Evolutionary conservation across 2,329 filamentous ascomycete genomes (phyloP).

Genomic region (Apiospora arundinis): DNA sequence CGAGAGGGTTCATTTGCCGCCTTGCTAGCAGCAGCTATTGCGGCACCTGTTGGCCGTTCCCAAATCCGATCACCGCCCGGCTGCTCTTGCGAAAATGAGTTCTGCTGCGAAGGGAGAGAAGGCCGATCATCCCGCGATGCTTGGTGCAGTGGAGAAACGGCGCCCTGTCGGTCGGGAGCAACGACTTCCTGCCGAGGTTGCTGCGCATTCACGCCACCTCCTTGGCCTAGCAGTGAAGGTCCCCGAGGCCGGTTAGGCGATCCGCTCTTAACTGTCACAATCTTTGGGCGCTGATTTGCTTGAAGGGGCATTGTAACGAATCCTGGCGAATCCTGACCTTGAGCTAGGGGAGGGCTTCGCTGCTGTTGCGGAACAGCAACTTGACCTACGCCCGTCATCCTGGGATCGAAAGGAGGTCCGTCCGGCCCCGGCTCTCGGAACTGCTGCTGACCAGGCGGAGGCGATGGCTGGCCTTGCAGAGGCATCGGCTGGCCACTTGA

Average conservation of each 20-base stretch:
- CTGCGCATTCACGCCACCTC: neutral
- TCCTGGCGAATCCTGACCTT: neutral
- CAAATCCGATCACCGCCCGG: slow-evolving; percentile 21
- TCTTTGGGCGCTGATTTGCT: slow-evolving; percentile 2
- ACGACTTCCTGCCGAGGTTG: neutral
- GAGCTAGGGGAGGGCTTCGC: neutral
- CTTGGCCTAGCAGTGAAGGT: neutral
- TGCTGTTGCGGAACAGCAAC: slow-evolving; percentile 20
- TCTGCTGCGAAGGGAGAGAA: slow-evolving; percentile 30
- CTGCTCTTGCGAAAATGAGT: slow-evolving; percentile 29
- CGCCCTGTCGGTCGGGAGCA: neutral
- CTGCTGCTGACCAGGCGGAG: slow-evolving; percentile 30
- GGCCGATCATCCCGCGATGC: slow-evolving; percentile 26
- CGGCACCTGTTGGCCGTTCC: slow-evolving; percentile 23
- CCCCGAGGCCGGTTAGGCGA: neutral
- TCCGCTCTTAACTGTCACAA: neutral
- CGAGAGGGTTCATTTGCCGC: too few species aligned
- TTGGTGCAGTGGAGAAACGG: neutral
- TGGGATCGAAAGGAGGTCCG: slow-evolving; percentile 19
- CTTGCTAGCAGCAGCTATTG: neutral
- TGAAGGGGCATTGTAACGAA: neutral
- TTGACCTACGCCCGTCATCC: slow-evolving; percentile 18
- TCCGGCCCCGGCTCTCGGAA: slow-evolving; percentile 31
- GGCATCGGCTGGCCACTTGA: neutral
- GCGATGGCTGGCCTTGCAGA: slow-evolving; percentile 19